These are phyloP conservation scores for Ceratobasidium theobromae DNA, from an alignment of 1,284 basidiomycete genomes.

Conservation along the genomic window DNA sequence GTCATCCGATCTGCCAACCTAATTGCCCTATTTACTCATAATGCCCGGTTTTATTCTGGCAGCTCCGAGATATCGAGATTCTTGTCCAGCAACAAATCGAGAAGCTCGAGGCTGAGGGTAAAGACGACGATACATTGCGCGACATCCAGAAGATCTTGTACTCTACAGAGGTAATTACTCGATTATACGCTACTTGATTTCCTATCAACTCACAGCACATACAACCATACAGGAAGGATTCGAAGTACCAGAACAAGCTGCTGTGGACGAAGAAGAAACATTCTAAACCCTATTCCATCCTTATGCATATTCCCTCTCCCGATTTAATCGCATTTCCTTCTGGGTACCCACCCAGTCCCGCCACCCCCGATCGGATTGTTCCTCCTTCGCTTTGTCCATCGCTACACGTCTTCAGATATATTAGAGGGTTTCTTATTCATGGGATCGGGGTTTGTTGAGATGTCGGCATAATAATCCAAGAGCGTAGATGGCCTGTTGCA, in stretches of 20 bases:
- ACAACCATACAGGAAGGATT: conserved; percentile 64
- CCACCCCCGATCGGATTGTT: background rate
- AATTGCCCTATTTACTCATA: too few relatives aligned
- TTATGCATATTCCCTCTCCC: too few relatives aligned
- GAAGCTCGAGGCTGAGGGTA: conserved; percentile 56
- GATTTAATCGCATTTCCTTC: too few relatives aligned
- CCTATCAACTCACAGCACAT: too few relatives aligned
- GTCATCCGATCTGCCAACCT: conserved; percentile 39
- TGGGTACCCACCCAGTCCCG: too few relatives aligned
- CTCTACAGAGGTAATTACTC: conserved; percentile 91
- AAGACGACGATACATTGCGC: conserved; percentile 69
- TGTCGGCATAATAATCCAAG: background rate
- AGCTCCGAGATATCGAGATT: conserved; percentile 96
- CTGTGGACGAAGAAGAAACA: conserved; percentile 61
- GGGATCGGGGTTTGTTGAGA: background rate
- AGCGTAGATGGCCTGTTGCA: too few relatives aligned
- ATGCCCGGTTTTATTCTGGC: too few relatives aligned
- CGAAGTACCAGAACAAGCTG: conserved; percentile 61
- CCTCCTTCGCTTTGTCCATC: background rate
- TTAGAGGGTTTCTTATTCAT: background rate
- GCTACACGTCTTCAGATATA: background rate
- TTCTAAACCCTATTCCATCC: conserved; percentile 41
- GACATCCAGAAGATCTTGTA: conserved; percentile 95
- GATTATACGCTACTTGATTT: too few relatives aligned
- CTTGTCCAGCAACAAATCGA: conserved; percentile 78